Evolutionary conservation across 345 rosid genomes (phyloP).

Genomic region (Linum lewisii): DNA sequence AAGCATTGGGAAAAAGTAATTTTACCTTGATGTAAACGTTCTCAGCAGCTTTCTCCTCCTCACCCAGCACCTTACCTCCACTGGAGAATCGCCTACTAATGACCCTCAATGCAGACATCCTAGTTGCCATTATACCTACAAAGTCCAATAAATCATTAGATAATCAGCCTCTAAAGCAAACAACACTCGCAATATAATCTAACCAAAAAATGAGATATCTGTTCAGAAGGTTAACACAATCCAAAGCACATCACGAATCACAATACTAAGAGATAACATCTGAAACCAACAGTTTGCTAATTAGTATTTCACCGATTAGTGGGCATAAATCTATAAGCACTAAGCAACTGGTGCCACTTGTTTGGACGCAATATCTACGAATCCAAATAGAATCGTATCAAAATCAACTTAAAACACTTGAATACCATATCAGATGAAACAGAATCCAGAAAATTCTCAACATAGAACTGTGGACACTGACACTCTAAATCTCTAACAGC

Average conservation of each 20-base stretch:
- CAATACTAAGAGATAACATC: not conserved
- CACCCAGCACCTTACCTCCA: conserved; percentile 58
- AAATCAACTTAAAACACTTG: too few species aligned
- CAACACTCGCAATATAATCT: not conserved
- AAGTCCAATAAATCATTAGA: not conserved
- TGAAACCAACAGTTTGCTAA: not conserved
- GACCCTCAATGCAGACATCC: conserved; percentile 32
- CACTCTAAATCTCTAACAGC: too few species aligned
- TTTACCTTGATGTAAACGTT: conserved; percentile 80
- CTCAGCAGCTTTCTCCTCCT: conserved; percentile 97
- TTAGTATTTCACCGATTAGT: not conserved
- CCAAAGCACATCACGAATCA: too few species aligned
- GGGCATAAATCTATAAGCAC: not conserved
- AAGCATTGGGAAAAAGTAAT: not conserved
- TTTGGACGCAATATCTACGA: not conserved
- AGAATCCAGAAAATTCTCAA: too few species aligned
- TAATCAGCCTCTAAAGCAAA: not conserved
- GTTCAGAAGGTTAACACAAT: too few species aligned
- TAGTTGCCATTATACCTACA: conserved; percentile 41
- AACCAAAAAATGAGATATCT: not conserved
- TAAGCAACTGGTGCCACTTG: not conserved
- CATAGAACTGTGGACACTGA: too few species aligned
- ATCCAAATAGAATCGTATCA: too few species aligned
- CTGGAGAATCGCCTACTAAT: conserved; percentile 66
- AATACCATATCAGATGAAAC: too few species aligned